A percentile compares a stretch with the other conserved stretches of the same genome.
These are phyloP conservation scores for Aureococcus anophagefferens DNA, from an alignment of 108 stramenopile species.

Conservation along the genomic window DNA sequence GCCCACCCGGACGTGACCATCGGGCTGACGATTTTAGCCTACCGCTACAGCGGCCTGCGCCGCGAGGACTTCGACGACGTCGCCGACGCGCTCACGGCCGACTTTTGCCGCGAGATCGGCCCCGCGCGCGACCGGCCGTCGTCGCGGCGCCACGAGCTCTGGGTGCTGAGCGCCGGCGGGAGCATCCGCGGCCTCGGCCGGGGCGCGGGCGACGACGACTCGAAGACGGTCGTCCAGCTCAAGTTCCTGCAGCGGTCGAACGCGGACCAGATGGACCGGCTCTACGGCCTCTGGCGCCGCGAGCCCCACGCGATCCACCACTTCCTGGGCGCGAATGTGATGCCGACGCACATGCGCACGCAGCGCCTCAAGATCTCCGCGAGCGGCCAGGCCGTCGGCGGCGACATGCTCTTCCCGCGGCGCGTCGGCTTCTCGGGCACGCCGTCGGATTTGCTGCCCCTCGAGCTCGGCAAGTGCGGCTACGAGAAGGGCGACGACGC, in stretches of 20 bases:
- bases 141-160: conserved; percentile 22
- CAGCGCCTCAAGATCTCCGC: conserved; percentile 92
- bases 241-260: conserved; percentile 91
- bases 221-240: too few relatives aligned
- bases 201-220: too few relatives aligned
- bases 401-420: conserved; percentile 87
- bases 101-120: conserved; percentile 81
- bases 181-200: too few relatives aligned
- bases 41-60: conserved; percentile 59
- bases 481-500: conserved; percentile 95
- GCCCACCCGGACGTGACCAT: conserved; percentile 97
- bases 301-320: conserved; percentile 73
- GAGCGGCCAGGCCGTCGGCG: conserved; percentile 95
- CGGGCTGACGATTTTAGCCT: conserved; percentile 88
- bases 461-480: conserved; percentile 91
- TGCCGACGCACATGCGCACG: conserved; percentile 88
- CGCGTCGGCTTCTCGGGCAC: conserved; percentile 97
- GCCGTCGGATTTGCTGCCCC: conserved; percentile 90
- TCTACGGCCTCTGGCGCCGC: conserved; percentile 68
- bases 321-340: conserved; percentile 82
- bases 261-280: conserved; percentile 80
- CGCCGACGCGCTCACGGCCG: background rate
- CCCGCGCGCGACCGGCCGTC: conserved; percentile 48
- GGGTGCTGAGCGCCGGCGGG: conserved; percentile 35
- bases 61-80: conserved; percentile 21